A percentile compares a stretch with the other conserved stretches of the same genome.
These are phyloP conservation scores for Stagonosporopsis cucurbitacearum DNA, from an alignment of 2,329 filamentous ascomycete species.

Conservation along the genomic window DNA sequence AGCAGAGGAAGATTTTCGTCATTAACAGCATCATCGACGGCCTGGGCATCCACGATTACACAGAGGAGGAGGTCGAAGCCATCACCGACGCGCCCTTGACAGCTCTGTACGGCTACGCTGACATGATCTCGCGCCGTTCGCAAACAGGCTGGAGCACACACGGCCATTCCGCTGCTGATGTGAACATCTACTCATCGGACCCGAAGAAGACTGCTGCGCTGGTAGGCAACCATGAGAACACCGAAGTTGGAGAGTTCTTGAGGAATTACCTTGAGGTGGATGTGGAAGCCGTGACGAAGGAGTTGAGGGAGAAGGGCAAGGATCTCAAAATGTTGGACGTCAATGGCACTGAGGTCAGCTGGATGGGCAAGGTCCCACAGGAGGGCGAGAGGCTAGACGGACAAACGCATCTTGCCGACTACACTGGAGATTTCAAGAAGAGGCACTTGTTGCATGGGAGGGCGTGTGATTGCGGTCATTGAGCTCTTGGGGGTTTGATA, in stretches of 20 bases:
- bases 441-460: slow-evolving; percentile 36
- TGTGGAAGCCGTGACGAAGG: slow-evolving; percentile 76
- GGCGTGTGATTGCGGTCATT: slow-evolving; percentile 42
- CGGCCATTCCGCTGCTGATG: slow-evolving; percentile 87
- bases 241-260: slow-evolving; percentile 84
- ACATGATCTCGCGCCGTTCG: slow-evolving; percentile 85
- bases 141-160: slow-evolving; percentile 95
- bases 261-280: slow-evolving; percentile 80
- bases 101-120: slow-evolving; percentile 71
- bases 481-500: background rate
- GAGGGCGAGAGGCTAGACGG: slow-evolving; percentile 54
- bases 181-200: slow-evolving; percentile 92
- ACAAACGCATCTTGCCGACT: slow-evolving; percentile 53
- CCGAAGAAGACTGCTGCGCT: slow-evolving; percentile 67
- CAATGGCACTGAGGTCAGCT: slow-evolving; percentile 43
- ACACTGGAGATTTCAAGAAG: slow-evolving; percentile 47
- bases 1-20: slow-evolving; percentile 63
- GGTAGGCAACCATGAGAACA: slow-evolving; percentile 92
- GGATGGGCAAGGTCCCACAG: slow-evolving; percentile 53
- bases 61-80: slow-evolving; percentile 70
- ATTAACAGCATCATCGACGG: slow-evolving; percentile 71
- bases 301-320: slow-evolving; percentile 67
- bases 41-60: slow-evolving; percentile 78
- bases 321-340: slow-evolving; percentile 38
- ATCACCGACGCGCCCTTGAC: slow-evolving; percentile 66